These are phyloP conservation scores for Leccinum longicurvipes DNA, from an alignment of 768 basidiomycete species.

Conservation along the genomic window DNA sequence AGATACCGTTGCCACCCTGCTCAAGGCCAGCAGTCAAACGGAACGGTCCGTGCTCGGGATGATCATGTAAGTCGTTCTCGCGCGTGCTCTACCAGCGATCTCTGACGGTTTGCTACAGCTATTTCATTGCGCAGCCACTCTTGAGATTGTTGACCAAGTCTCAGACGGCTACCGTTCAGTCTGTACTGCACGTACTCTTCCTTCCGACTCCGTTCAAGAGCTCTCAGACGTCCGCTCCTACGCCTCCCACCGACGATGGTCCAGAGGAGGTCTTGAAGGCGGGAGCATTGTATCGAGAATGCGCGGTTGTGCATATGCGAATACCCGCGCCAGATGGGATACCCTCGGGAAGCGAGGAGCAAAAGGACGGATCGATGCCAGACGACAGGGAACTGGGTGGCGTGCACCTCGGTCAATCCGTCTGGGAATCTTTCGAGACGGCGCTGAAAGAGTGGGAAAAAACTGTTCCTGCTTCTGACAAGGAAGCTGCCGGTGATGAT, in stretches of 20 bases:
- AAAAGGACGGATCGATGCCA: slow-evolving; percentile 35
- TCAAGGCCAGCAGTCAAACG: slow-evolving; percentile 28
- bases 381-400: slow-evolving; percentile 75
- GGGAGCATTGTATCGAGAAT: slow-evolving; percentile 75
- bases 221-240: slow-evolving; percentile 23
- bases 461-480: slow-evolving; percentile 20
- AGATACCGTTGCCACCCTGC: slow-evolving; percentile 57
- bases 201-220: slow-evolving; percentile 77
- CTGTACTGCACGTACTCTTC: slow-evolving; percentile 78
- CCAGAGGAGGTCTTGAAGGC: slow-evolving; percentile 70
- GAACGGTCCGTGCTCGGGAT: slow-evolving; percentile 43
- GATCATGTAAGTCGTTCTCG: slow-evolving; percentile 42
- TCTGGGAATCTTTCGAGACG: slow-evolving; percentile 76
- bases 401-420: slow-evolving; percentile 58
- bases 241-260: slow-evolving; percentile 12
- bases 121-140: slow-evolving; percentile 63
- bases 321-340: slow-evolving; percentile 31
- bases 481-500: slow-evolving; percentile 21
- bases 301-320: slow-evolving; percentile 54
- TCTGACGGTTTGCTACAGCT: slow-evolving; percentile 40
- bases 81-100: background rate
- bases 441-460: slow-evolving; percentile 67
- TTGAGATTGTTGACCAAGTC: slow-evolving; percentile 70
- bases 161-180: slow-evolving; percentile 60
- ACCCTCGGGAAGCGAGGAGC: slow-evolving; percentile 24